Percentiles rank a stretch among this genome's conserved stretches.
These are phyloP conservation scores for Barnettozyma hawaiiensis DNA, from an alignment of 1,139 yeast genomes.

Conservation along the genomic window DNA sequence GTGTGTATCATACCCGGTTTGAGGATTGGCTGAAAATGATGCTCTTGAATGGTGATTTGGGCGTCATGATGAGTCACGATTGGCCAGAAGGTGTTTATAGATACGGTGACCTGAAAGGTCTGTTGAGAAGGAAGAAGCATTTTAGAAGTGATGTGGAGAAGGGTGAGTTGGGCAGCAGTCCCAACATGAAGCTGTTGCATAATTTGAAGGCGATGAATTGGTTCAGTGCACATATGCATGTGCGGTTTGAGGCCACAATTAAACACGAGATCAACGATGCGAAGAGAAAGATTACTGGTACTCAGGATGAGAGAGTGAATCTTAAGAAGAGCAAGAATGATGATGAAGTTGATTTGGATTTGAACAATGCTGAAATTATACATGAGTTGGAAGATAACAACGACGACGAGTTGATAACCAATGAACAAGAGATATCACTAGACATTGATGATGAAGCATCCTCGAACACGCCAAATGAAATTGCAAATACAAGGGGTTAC, in stretches of 20 bases:
- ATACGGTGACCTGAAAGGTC: constrained; percentile 47
- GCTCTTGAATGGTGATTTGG: constrained; percentile 35
- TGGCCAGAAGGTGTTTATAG: constrained; percentile 86
- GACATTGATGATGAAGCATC: constrained; percentile 8
- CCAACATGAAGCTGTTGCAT: constrained; percentile 52
- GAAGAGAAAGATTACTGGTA: constrained; percentile 15
- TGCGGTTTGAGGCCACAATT: constrained; percentile 54
- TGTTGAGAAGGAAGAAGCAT: constrained; percentile 59
- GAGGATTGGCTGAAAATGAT: constrained; percentile 54
- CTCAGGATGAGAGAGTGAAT: constrained; percentile 2
- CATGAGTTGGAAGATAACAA: constrained; percentile 17
- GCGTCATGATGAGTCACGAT: constrained; percentile 74
- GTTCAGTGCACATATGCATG: constrained; percentile 91
- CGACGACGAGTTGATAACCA: constrained; percentile 11
- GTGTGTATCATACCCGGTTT: constrained; percentile 72
- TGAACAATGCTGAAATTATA: constrained; percentile 21
- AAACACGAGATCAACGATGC: constrained; percentile 28
- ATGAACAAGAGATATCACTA: constrained; percentile 16
- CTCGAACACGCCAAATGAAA: constrained; percentile 6
- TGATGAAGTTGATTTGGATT: constrained; percentile 15
- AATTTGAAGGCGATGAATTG: constrained; percentile 61
- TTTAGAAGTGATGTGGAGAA: constrained; percentile 57
- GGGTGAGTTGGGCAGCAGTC: constrained; percentile 69
- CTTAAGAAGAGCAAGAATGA: background rate
- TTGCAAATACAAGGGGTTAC: constrained; percentile 10